phyloP scores from a whole-genome alignment of 2,329 filamentous ascomycete genomes.

The Chalaropsis ovoidea region DNA sequence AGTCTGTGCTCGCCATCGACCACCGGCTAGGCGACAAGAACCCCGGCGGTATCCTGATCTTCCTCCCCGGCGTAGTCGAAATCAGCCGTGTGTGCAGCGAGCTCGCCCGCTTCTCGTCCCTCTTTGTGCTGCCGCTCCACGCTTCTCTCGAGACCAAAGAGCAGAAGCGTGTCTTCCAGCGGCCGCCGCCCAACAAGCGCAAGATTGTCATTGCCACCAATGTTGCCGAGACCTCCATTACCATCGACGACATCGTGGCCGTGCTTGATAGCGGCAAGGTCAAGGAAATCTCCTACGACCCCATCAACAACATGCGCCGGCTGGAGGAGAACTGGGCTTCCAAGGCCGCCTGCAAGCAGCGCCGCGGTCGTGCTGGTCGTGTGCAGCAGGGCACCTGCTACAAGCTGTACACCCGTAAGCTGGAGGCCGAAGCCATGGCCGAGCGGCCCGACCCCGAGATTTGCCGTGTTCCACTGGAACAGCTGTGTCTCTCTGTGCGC shows the following conservation, averaged over 20 bases:
- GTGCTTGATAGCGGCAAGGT: conserved; percentile 93
- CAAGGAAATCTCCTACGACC: conserved; percentile 92
- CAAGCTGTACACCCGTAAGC: conserved; percentile 82
- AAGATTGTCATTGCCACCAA: conserved; percentile 95
- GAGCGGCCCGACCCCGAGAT: conserved; percentile 90
- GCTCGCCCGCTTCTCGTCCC: conserved; percentile 49
- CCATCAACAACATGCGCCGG: conserved; percentile 84
- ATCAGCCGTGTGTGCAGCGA: conserved; percentile 71
- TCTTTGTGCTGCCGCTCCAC: conserved; percentile 79
- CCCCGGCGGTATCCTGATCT: conserved; percentile 79
- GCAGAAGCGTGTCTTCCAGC: conserved; percentile 75
- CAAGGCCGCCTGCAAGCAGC: conserved; percentile 84
- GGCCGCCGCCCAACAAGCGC: conserved; percentile 64
- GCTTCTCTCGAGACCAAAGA: conserved; percentile 82
- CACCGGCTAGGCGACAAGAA: conserved; percentile 59
- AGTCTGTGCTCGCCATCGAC: conserved; percentile 74
- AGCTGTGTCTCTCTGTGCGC: conserved; percentile 85
- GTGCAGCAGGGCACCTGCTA: conserved; percentile 87
- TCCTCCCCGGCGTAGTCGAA: conserved; percentile 83
- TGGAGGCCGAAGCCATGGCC: conserved; percentile 69
- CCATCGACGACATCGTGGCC: conserved; percentile 91
- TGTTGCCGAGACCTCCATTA: conserved; percentile 96
- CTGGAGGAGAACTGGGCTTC: conserved; percentile 95
- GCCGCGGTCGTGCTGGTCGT: conserved; percentile 83
- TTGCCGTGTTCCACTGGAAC: conserved; percentile 80